phyloP scores from a whole-genome alignment of 768 basidiomycete species.

The Suillus weaverae region DNA sequence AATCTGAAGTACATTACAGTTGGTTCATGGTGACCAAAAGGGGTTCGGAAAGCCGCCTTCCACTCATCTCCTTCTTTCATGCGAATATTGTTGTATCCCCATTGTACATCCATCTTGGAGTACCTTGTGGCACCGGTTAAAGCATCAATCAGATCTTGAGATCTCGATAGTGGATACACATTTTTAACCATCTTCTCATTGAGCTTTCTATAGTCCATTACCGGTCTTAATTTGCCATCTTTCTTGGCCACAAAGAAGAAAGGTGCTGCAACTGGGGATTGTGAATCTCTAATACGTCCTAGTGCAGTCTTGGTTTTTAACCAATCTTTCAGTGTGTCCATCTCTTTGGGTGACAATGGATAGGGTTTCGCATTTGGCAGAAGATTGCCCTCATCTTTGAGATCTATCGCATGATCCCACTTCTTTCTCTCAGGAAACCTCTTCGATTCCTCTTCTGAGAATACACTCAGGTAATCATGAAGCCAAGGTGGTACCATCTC shows the following conservation, averaged over 20 bases:
- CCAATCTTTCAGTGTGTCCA: slow-evolving; percentile 2
- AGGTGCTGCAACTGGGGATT: slow-evolving; percentile 12
- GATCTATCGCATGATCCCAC: slow-evolving; percentile 12
- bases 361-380: neutral
- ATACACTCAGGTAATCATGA: neutral
- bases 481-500: neutral
- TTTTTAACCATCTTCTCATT: slow-evolving; percentile 11
- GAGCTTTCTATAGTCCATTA: slow-evolving; percentile 19
- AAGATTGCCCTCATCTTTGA: neutral
- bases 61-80: slow-evolving; percentile 43
- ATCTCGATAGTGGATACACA: neutral
- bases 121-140: slow-evolving; percentile 2
- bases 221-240: slow-evolving; percentile 12
- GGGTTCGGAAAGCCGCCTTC: slow-evolving; percentile 42
- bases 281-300: slow-evolving; percentile 15
- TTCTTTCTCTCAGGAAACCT: slow-evolving; percentile 1
- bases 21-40: slow-evolving; percentile 39
- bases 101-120: slow-evolving; percentile 5
- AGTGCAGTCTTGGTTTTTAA: slow-evolving; percentile 11
- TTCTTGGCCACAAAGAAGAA: slow-evolving; percentile 14
- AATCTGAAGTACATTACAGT: slow-evolving; percentile 41
- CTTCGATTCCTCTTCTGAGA: slow-evolving; percentile 5
- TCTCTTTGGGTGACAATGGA: neutral
- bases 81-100: neutral
- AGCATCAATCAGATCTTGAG: neutral